phyloP scores from a whole-genome alignment of 1,284 basidiomycete species.

The Flammula alnicola region DNA sequence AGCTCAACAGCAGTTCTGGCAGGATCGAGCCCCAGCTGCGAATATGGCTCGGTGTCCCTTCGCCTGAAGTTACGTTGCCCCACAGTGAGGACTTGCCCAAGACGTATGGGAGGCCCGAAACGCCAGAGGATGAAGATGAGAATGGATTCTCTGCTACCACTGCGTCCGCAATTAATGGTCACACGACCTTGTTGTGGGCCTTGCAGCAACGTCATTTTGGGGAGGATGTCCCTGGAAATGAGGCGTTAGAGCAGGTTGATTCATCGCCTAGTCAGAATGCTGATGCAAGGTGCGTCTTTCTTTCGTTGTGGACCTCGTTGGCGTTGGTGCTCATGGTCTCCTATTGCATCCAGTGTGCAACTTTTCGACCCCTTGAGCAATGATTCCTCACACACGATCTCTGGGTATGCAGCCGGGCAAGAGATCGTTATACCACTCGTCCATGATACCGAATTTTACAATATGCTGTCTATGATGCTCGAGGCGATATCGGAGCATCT shows the following conservation, averaged over 20 bases:
- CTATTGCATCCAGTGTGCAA: too few species aligned
- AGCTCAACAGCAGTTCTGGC: conserved; percentile 52
- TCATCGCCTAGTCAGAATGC: too few species aligned
- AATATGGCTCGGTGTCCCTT: conserved; percentile 45
- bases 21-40: conserved; percentile 60
- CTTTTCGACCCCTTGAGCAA: too few species aligned
- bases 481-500: conserved; percentile 73
- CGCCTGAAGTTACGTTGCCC: too few species aligned
- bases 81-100: too few species aligned
- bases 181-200: conserved; percentile 25
- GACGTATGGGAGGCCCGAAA: neutral
- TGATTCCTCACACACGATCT: too few species aligned
- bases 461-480: conserved; percentile 75
- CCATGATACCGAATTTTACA: conserved; percentile 85
- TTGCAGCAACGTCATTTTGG: conserved; percentile 20
- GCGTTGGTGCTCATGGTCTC: too few species aligned
- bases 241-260: neutral
- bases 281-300: conserved; percentile 7
- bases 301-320: too few species aligned
- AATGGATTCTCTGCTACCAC: too few species aligned
- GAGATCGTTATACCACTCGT: conserved; percentile 84
- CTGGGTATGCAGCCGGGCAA: conserved; percentile 29
- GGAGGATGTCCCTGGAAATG: neutral
- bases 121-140: neutral
- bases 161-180: too few species aligned